phyloP scores from a whole-genome alignment of 352 stramenopile species.

The Pelagophyceae sp. region DNA sequence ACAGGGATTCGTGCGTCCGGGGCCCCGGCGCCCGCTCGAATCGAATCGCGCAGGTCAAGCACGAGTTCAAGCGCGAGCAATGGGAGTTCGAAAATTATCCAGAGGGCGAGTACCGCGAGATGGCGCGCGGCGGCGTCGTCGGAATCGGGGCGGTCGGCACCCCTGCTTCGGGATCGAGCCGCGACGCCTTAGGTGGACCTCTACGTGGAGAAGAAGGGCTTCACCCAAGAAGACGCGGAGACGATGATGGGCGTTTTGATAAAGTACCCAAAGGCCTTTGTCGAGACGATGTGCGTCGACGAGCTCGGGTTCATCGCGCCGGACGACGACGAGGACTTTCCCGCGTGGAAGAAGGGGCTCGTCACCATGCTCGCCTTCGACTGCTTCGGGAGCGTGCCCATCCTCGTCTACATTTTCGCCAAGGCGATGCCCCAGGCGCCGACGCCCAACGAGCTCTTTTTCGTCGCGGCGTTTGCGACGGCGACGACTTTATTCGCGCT shows the following conservation, averaged over 20 bases:
- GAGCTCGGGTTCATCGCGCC: constrained; percentile 74
- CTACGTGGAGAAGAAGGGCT: constrained; percentile 57
- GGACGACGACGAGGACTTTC: constrained; percentile 59
- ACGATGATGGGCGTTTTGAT: constrained; percentile 64
- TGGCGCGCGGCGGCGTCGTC: constrained; percentile 63
- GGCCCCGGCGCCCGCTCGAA: too few species aligned
- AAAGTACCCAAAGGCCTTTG: constrained; percentile 58
- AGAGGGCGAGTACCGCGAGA: constrained; percentile 67
- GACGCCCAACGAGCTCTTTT: background rate
- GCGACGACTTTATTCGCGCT: background rate
- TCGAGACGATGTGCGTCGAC: constrained; percentile 81
- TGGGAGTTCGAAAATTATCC: constrained; percentile 48
- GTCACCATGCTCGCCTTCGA: constrained; percentile 79
- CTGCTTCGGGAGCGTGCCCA: constrained; percentile 43
- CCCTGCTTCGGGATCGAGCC: too few species aligned
- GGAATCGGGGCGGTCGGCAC: too few species aligned
- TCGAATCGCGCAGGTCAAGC: too few species aligned
- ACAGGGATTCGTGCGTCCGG: constrained; percentile 46
- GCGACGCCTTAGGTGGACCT: too few species aligned
- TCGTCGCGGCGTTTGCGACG: background rate
- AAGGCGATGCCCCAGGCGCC: too few species aligned
- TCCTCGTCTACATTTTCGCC: constrained; percentile 10
- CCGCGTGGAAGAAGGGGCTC: constrained; percentile 51
- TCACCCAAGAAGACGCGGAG: constrained; percentile 61
- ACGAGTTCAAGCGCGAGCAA: constrained; percentile 62